Percentiles rank a stretch among this genome's conserved stretches.
Evolutionary conservation across 2,329 filamentous ascomycete genomes (phyloP).

Genomic region (Calonectria fujianensis): DNA sequence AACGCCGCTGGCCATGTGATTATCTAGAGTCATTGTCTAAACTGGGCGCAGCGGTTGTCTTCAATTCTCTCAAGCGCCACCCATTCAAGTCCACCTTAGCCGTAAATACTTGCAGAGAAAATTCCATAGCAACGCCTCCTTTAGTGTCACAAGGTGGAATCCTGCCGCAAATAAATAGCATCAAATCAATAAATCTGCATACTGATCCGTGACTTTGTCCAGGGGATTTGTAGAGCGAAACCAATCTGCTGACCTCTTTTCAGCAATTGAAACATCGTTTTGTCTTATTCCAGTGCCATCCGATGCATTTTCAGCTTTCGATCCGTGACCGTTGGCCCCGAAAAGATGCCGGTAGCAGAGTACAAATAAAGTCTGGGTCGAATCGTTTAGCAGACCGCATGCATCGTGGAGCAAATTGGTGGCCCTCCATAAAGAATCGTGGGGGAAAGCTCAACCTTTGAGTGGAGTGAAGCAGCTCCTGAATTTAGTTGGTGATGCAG

Average conservation of each 20-base stretch:
- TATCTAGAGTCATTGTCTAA: too few relatives aligned
- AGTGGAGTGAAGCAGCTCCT: neutral
- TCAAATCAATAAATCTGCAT: neutral
- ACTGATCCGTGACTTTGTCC: neutral
- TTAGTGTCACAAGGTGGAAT: neutral
- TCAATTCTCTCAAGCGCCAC: neutral
- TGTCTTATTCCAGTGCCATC: neutral
- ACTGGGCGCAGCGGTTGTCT: neutral
- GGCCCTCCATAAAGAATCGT: neutral
- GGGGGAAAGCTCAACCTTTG: neutral
- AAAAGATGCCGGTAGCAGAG: neutral
- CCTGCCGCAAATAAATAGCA: neutral
- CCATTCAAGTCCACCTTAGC: neutral
- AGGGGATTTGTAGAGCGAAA: neutral
- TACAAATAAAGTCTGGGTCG: neutral
- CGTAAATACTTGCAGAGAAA: neutral
- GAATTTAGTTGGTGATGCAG: neutral
- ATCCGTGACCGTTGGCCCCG: neutral
- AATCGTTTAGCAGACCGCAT: neutral
- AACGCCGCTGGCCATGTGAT: too few relatives aligned
- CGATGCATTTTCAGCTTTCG: neutral
- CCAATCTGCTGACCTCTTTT: constrained; percentile 1
- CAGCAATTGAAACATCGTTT: neutral
- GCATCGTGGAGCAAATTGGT: neutral
- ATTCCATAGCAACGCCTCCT: neutral